Percentiles rank a stretch among this genome's conserved stretches.
Conservation (phyloP, 2,329 filamentous ascomycete genomes). For the Aplosporella prunicola region DNA sequence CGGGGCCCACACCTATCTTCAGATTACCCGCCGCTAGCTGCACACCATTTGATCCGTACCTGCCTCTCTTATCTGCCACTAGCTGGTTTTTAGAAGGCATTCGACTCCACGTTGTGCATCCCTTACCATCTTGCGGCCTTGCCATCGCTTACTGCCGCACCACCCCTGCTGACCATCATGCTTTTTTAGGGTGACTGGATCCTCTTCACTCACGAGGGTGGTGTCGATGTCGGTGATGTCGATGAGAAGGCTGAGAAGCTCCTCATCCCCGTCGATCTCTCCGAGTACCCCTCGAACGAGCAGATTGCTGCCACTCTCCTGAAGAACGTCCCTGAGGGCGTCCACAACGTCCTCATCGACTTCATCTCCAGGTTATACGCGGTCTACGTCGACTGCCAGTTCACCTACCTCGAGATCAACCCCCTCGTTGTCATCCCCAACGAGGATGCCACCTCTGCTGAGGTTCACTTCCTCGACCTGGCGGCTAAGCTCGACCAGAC, state of each 20-base stretch:
- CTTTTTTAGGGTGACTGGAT: slow-evolving; percentile 86
- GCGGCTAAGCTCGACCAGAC: slow-evolving; percentile 99
- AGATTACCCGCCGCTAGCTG: slow-evolving; percentile 6
- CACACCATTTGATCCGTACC: slow-evolving; percentile 10
- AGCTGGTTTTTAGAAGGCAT: slow-evolving; percentile 1
- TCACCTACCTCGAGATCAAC: slow-evolving; percentile 99
- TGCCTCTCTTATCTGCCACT: slow-evolving; percentile 11
- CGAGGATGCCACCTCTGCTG: slow-evolving; percentile 78
- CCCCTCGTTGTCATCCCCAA: slow-evolving; percentile 97
- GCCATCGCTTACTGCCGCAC: slow-evolving; percentile 1
- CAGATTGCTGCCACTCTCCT: slow-evolving; percentile 77
- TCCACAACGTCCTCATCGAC: slow-evolving; percentile 97
- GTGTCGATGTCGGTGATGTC: slow-evolving; percentile 98
- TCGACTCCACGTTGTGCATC: slow-evolving; percentile 7
- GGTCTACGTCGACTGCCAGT: slow-evolving; percentile 99
- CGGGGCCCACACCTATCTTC: slow-evolving; percentile 10
- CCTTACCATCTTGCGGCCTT: slow-evolving; percentile 3
- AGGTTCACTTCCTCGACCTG: slow-evolving; percentile 96
- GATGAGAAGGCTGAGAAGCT: slow-evolving; percentile 99
- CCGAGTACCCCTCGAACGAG: slow-evolving; percentile 91
- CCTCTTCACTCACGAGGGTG: slow-evolving; percentile 98
- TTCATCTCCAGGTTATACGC: slow-evolving; percentile 98
- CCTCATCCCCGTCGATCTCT: slow-evolving; percentile 89
- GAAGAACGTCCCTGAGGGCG: slow-evolving; percentile 85
- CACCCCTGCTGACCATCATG: slow-evolving; percentile 5